Evolutionary conservation across 441 rosid species (phyloP).

Genomic region (Brassica balearica): DNA sequence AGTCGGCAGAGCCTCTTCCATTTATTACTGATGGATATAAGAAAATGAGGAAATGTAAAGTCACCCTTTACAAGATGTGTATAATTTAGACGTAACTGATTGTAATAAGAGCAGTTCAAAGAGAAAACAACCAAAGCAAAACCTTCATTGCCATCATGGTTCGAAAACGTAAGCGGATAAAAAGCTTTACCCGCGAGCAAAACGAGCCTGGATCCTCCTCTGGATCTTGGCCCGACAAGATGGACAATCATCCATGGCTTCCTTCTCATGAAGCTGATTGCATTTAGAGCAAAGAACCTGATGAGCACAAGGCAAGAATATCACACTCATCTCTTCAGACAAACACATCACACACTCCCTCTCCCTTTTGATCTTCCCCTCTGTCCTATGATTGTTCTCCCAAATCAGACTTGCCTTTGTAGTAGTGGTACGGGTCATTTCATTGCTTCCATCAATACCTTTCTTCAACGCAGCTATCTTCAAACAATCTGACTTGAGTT

Average conservation of each 20-base stretch:
- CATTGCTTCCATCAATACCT: slow-evolving; percentile 77
- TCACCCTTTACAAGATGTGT: not conserved
- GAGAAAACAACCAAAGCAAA: not conserved
- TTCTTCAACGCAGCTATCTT: slow-evolving; percentile 84
- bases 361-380: slow-evolving; percentile 80
- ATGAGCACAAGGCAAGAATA: slow-evolving; percentile 94
- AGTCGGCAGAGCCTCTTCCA: not conserved
- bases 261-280: slow-evolving; percentile 91
- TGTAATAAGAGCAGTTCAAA: not conserved
- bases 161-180: not conserved
- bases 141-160: not conserved
- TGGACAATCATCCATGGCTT: slow-evolving; percentile 96
- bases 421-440: slow-evolving; percentile 37
- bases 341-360: slow-evolving; percentile 99
- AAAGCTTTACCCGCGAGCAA: slow-evolving; percentile 42
- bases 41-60: not conserved
- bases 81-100: not conserved
- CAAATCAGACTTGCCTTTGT: slow-evolving; percentile 28
- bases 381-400: slow-evolving; percentile 46
- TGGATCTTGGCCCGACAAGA: slow-evolving; percentile 87
- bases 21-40: not conserved
- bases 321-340: slow-evolving; percentile 92
- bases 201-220: slow-evolving; percentile 68
- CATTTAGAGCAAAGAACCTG: slow-evolving; percentile 85
- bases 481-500: slow-evolving; percentile 73